Percentiles rank a stretch among this genome's conserved stretches.
phyloP scores from a whole-genome alignment of 768 basidiomycete genomes.

The Tulasnella sp. region DNA sequence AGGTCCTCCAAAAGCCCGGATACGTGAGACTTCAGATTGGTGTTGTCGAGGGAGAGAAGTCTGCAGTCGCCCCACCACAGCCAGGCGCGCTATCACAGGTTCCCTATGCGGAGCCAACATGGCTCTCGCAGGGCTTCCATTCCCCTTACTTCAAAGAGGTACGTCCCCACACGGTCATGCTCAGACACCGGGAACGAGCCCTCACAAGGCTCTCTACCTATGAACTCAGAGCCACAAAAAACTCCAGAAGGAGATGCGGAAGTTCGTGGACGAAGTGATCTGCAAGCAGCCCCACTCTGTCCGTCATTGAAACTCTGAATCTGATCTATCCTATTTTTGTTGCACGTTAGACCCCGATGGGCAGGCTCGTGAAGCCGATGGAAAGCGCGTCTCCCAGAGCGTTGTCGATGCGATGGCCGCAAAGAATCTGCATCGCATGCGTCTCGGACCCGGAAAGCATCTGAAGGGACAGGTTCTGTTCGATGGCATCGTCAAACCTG shows the following conservation, averaged over 20 bases:
- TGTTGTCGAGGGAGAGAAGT: conserved; percentile 50
- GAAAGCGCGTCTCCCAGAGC: conserved; percentile 70
- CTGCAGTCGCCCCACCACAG: conserved; percentile 37
- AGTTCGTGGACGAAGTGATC: conserved; percentile 61
- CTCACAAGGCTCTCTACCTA: conserved; percentile 1
- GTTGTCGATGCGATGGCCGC: conserved; percentile 71
- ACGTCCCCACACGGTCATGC: conserved; percentile 18
- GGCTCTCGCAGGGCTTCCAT: conserved; percentile 59
- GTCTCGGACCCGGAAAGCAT: conserved; percentile 84
- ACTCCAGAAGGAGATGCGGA: conserved; percentile 48
- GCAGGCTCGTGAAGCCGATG: conserved; percentile 68
- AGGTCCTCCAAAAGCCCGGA: conserved; percentile 66
- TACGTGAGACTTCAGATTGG: conserved; percentile 67
- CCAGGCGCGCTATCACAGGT: conserved; percentile 57
- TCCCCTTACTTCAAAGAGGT: conserved; percentile 71
- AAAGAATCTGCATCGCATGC: conserved; percentile 62
- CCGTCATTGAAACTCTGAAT: neutral
- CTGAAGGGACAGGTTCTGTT: conserved; percentile 67
- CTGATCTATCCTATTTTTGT: too few relatives aligned
- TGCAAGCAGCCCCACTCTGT: conserved; percentile 26
- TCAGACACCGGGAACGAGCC: too few relatives aligned
- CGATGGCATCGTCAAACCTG: conserved; percentile 63
- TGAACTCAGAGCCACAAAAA: conserved; percentile 42
- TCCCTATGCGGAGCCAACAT: conserved; percentile 83
- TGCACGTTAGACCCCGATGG: conserved; percentile 22